Conservation (phyloP, 306 rosid genomes). For the Ormosia semicastrata region DNA sequence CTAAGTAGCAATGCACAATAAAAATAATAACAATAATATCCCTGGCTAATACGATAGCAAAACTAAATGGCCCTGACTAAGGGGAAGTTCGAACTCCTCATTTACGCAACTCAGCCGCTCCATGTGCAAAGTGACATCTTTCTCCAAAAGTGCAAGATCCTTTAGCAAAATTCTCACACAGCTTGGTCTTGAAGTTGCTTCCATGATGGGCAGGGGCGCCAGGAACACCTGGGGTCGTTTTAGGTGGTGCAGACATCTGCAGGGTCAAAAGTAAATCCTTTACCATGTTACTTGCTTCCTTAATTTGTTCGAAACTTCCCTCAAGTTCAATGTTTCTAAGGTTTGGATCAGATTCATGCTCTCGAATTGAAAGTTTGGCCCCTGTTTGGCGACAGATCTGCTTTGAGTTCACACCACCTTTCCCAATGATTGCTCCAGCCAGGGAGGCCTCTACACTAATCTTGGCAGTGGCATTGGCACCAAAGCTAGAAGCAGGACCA, state of each 20-base stretch:
- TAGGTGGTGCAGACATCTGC: conserved; percentile 56
- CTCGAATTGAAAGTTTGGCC: conserved; percentile 89
- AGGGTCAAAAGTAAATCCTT: conserved; percentile 66
- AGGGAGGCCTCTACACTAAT: conserved; percentile 93
- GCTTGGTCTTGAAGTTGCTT: conserved; percentile 85
- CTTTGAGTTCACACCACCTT: conserved; percentile 94
- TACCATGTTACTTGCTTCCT: conserved; percentile 87
- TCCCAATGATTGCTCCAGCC: conserved; percentile 96
- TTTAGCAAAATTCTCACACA: conserved; percentile 82
- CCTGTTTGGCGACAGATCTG: conserved; percentile 98
- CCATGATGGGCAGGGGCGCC: conserved; percentile 54
- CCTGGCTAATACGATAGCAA: conserved; percentile 29
- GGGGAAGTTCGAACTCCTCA: conserved; percentile 39
- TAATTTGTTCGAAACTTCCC: conserved; percentile 89
- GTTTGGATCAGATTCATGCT: conserved; percentile 77
- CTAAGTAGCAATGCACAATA: conserved; percentile 45
- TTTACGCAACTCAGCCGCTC: conserved; percentile 79
- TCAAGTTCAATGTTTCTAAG: conserved; percentile 90
- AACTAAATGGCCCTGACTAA: conserved; percentile 7
- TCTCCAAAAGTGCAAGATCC: conserved; percentile 98
- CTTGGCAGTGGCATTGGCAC: conserved; percentile 92
- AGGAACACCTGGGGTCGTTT: conserved; percentile 39
- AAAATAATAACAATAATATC: conserved; percentile 28
- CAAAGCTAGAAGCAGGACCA: conserved; percentile 72
- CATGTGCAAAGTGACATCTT: conserved; percentile 96